Conservation (phyloP, 116 monocot species). For the Dioscorea cayenensis region DNA sequence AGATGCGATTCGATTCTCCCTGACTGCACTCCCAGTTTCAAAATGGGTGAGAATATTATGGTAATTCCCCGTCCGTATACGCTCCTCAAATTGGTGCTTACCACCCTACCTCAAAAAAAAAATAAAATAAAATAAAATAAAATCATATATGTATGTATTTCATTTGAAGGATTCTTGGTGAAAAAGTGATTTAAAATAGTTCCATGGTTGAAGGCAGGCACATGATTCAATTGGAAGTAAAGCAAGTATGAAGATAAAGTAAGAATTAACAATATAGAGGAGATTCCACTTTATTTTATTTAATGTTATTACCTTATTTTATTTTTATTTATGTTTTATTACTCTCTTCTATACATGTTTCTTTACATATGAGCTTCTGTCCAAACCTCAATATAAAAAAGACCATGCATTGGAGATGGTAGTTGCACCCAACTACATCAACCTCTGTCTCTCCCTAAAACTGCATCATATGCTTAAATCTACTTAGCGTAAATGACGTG, state of each 20-base stretch:
- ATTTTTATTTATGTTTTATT: not conserved
- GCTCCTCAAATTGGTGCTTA: no score
- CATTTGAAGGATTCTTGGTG: no score
- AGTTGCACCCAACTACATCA: not conserved
- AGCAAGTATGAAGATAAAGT: not conserved
- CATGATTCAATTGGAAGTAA: not conserved
- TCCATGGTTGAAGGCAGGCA: not conserved
- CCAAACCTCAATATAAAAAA: not conserved
- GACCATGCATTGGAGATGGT: not conserved
- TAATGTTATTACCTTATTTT: not conserved
- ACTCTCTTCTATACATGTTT: not conserved
- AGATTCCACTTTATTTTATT: conserved; percentile 1
- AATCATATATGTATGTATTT: no score
- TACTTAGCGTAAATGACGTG: no score
- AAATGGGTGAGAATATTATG: no score
- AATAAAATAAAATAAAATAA: no score
- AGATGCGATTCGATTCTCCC: no score
- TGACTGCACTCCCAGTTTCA: no score
- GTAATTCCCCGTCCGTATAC: no score
- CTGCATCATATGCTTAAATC: no score
- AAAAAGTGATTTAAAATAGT: not conserved
- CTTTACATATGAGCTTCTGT: not conserved
- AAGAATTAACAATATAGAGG: not conserved
- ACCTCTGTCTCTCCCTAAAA: not conserved
- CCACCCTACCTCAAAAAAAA: no score